phyloP scores from a whole-genome alignment of 2,329 filamentous ascomycete species.

The Arthrinium phaeospermum region DNA sequence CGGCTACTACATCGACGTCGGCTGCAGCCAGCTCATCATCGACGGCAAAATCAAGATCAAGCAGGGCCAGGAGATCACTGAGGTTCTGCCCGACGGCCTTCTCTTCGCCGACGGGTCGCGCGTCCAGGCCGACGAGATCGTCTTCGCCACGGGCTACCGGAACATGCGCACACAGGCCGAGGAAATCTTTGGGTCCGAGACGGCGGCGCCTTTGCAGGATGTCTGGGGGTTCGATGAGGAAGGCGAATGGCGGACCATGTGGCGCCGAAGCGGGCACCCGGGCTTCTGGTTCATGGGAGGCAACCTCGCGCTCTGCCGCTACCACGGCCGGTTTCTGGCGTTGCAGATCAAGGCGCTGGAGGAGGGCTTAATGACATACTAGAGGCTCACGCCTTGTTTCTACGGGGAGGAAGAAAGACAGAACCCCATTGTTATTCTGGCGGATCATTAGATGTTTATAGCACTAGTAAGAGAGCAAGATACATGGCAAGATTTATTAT shows the following conservation, averaged over 20 bases:
- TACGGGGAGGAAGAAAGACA: neutral
- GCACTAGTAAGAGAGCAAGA: neutral
- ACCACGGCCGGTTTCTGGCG: conserved; percentile 52
- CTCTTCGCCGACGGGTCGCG: conserved; percentile 54
- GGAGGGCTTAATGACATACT: conserved; percentile 37
- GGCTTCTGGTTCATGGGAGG: conserved; percentile 60
- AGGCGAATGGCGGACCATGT: conserved; percentile 57
- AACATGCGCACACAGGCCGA: conserved; percentile 70
- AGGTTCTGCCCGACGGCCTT: conserved; percentile 48
- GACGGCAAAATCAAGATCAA: conserved; percentile 63
- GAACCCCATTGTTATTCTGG: neutral
- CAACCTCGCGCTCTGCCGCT: conserved; percentile 53
- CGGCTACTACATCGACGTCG: conserved; percentile 66
- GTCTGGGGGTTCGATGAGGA: conserved; percentile 67
- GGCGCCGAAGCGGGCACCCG: conserved; percentile 52
- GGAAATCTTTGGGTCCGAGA: conserved; percentile 65
- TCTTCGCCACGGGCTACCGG: conserved; percentile 63
- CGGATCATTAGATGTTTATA: neutral
- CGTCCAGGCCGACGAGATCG: conserved; percentile 60
- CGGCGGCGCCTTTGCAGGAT: conserved; percentile 63
- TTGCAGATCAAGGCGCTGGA: conserved; percentile 55
- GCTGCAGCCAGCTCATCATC: conserved; percentile 57
- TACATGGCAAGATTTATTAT: neutral
- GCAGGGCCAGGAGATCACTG: conserved; percentile 53
- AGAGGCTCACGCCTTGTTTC: neutral